Conservation (phyloP, 164 flowering plant species). For the Chimonanthus praecox region DNA sequence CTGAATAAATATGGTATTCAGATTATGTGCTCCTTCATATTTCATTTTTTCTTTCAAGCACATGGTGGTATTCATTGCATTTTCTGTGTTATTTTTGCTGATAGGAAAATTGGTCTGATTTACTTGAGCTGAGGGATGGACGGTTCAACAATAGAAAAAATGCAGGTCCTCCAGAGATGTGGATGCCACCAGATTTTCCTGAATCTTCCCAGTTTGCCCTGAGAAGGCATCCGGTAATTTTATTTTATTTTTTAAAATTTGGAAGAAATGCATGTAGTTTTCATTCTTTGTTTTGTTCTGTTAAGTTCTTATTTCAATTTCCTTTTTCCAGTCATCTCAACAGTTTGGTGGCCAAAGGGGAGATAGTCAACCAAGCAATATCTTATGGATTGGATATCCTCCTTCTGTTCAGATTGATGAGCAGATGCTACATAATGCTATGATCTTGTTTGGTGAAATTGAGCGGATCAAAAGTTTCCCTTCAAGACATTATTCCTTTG, state of each 20-base stretch:
- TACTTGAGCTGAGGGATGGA: slow-evolving; percentile 49
- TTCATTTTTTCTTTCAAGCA: not conserved
- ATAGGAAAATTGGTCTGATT: slow-evolving; percentile 62
- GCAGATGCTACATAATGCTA: slow-evolving; percentile 92
- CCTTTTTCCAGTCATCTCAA: slow-evolving; percentile 36
- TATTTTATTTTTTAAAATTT: no score
- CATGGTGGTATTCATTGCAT: not conserved
- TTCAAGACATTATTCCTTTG: slow-evolving; percentile 70
- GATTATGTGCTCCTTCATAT: not conserved
- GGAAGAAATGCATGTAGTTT: no score
- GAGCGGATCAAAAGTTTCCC: slow-evolving; percentile 80
- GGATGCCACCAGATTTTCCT: slow-evolving; percentile 33
- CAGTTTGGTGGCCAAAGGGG: slow-evolving; percentile 32
- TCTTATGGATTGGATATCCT: slow-evolving; percentile 86
- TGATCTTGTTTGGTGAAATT: slow-evolving; percentile 97
- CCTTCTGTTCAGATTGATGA: slow-evolving; percentile 83
- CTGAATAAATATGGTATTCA: not conserved
- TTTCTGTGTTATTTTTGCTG: not conserved
- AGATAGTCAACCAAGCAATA: slow-evolving; percentile 71
- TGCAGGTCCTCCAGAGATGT: slow-evolving; percentile 32
- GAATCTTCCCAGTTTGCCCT: slow-evolving; percentile 29
- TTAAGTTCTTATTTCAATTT: not conserved
- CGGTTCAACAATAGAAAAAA: slow-evolving; percentile 28
- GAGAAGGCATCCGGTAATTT: slow-evolving; percentile 38
- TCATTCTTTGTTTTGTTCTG: not conserved